These are phyloP conservation scores for Penicillium verrucosum DNA, from an alignment of 2,329 filamentous ascomycete genomes.

Conservation along the genomic window DNA sequence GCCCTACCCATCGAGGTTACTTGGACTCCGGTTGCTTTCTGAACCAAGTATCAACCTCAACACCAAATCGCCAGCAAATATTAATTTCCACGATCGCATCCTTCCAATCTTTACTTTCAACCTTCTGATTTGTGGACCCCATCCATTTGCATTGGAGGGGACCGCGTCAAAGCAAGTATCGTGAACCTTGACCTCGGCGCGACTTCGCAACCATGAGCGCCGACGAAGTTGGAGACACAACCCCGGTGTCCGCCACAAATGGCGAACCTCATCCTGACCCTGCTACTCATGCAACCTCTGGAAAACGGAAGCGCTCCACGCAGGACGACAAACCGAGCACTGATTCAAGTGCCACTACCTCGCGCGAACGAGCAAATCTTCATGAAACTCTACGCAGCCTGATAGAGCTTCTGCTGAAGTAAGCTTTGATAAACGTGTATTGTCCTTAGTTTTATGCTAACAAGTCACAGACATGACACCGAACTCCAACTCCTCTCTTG, in stretches of 20 bases:
- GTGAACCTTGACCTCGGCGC: slow-evolving; percentile 21
- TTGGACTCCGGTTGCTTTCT: slow-evolving; percentile 16
- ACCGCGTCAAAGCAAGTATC: slow-evolving; percentile 16
- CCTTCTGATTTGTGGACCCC: slow-evolving; percentile 4
- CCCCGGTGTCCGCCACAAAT: slow-evolving; percentile 33
- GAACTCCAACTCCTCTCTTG: slow-evolving; percentile 44
- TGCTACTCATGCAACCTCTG: slow-evolving; percentile 33
- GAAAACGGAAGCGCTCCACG: slow-evolving; percentile 43
- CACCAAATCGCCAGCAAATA: slow-evolving; percentile 12
- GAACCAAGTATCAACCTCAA: slow-evolving; percentile 23
- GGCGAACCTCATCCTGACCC: slow-evolving; percentile 34
- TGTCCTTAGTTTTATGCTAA: slow-evolving; percentile 18
- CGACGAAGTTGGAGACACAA: slow-evolving; percentile 34
- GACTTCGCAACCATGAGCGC: slow-evolving; percentile 35
- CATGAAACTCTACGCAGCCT: slow-evolving; percentile 38
- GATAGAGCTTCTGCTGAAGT: slow-evolving; percentile 31
- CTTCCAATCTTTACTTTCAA: slow-evolving; percentile 5
- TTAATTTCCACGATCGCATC: slow-evolving; percentile 11
- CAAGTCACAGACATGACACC: slow-evolving; percentile 39
- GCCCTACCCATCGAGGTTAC: slow-evolving; percentile 29
- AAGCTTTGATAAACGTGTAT: slow-evolving; percentile 19
- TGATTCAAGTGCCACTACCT: slow-evolving; percentile 23
- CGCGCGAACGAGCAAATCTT: slow-evolving; percentile 32
- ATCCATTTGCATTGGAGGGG: slow-evolving; percentile 11
- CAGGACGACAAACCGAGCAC: slow-evolving; percentile 30